Conservation (phyloP, 768 basidiomycete genomes). For the Rhizopogon roseolus region DNA sequence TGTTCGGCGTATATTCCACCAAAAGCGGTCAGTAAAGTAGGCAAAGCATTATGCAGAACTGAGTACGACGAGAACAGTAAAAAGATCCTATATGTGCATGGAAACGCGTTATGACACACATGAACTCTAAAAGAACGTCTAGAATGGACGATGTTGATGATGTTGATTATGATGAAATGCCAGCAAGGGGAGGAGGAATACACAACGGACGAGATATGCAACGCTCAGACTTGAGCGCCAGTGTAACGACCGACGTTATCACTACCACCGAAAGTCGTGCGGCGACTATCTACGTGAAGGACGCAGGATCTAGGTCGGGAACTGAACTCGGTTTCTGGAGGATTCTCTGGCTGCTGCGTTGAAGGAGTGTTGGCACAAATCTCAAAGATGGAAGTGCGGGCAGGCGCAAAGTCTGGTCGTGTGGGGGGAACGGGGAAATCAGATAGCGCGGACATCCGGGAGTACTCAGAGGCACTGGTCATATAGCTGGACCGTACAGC, state of each 20-base stretch:
- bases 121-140: not conserved
- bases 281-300: slow-evolving; percentile 10
- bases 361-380: slow-evolving; percentile 35
- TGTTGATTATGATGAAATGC: not conserved
- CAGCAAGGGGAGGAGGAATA: not conserved
- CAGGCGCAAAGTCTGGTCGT: slow-evolving; percentile 15
- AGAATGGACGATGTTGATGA: not conserved
- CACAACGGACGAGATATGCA: slow-evolving; percentile 5
- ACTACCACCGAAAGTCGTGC: slow-evolving; percentile 23
- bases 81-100: not conserved
- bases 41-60: not conserved
- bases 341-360: not conserved
- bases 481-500: slow-evolving; percentile 50
- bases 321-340: not conserved
- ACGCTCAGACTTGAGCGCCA: slow-evolving; percentile 7
- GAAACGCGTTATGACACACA: not conserved
- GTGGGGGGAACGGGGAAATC: slow-evolving; percentile 67
- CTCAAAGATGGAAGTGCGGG: slow-evolving; percentile 38
- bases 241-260: slow-evolving; percentile 18
- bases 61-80: not conserved
- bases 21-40: not conserved
- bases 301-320: slow-evolving; percentile 5
- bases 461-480: slow-evolving; percentile 50
- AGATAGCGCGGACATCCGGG: slow-evolving; percentile 66
- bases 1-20: not conserved